These are phyloP conservation scores for Leccinum ponderosum DNA, from an alignment of 1,284 basidiomycete genomes.

Conservation along the genomic window DNA sequence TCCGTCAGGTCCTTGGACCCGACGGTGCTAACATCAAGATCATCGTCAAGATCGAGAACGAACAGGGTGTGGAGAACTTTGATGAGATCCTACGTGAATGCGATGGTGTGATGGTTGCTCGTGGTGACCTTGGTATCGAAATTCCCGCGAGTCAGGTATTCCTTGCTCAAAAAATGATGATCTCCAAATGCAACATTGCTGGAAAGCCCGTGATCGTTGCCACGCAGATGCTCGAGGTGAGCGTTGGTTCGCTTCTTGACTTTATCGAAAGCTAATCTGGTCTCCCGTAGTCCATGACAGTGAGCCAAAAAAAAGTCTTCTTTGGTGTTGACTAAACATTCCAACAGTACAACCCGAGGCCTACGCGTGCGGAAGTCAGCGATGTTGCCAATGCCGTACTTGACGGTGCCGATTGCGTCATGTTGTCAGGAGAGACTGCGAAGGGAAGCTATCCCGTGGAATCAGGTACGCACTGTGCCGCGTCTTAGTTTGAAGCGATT, in stretches of 20 bases:
- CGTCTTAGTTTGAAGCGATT: not conserved
- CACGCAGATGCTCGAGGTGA: slow-evolving; percentile 98
- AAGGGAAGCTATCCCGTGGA: slow-evolving; percentile 94
- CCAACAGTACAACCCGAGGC: slow-evolving; percentile 87
- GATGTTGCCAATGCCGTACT: slow-evolving; percentile 98
- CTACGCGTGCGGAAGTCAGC: slow-evolving; percentile 95
- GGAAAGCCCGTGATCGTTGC: slow-evolving; percentile 99
- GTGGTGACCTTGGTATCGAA: slow-evolving; percentile 97
- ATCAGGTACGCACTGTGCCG: slow-evolving; percentile 61
- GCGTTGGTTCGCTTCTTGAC: slow-evolving; percentile 21
- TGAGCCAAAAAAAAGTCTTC: slow-evolving; percentile 37
- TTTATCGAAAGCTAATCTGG: slow-evolving; percentile 12
- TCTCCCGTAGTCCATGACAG: slow-evolving; percentile 83
- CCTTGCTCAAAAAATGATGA: slow-evolving; percentile 99
- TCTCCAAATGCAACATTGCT: slow-evolving; percentile 94
- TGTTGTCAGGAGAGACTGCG: slow-evolving; percentile 97
- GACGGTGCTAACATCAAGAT: slow-evolving; percentile 95
- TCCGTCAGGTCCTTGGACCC: slow-evolving; percentile 87
- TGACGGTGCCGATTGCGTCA: slow-evolving; percentile 97
- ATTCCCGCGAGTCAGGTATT: slow-evolving; percentile 98
- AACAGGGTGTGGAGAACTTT: slow-evolving; percentile 97
- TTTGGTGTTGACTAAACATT: slow-evolving; percentile 14
- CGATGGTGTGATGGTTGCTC: slow-evolving; percentile 98
- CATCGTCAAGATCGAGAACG: slow-evolving; percentile 98
- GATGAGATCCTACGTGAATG: slow-evolving; percentile 93